Evolutionary conservation across 2,329 filamentous ascomycete genomes (phyloP), one percentile per base, ranked within the genome.

Genomic region (Clarireedia monteithiana): DNA sequence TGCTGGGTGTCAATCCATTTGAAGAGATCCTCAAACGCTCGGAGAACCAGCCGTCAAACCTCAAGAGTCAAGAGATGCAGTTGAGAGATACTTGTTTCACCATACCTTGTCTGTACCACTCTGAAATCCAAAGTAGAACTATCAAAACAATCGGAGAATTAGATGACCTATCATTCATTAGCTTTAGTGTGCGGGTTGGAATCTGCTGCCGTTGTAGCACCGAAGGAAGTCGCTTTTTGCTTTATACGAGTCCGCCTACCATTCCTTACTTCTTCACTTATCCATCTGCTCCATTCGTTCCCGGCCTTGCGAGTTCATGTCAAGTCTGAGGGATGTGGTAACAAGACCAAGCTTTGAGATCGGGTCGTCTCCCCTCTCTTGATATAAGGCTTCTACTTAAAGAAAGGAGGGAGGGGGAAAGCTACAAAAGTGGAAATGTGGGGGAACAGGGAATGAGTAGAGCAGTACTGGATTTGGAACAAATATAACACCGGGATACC

Each of bases 51-150:
- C 10, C 30, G 3, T 34, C 30, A 12, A 34, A 12, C 3, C 30
- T n/a, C 39, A 20, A 42, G 39, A 42, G 39, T 42, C 39, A 30
- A n/a, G 23, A 40, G 36, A 42, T 42, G 34, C 44, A 17, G 26
- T 54, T 47, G 17, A 48, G 52, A 54, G 48, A 17, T 45, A 45
- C 20, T 26, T 27, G 52, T 54, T 49, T 49, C 52, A 54, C 52
- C 39, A 54, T 42, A 30, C 52, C 52, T 54, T 42, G 52, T 17
- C 9, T 42, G 45, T 49, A 20, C 45, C 17, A 42, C 45, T 42
- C 44, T 12, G 30, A 34, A 14, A 34, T 34, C 30, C 10, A 49
- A n/a, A 42, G 48, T 24, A 53, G 39, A 34, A 39, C 27, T n/a
- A 48, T 24, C 42, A 14, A 14, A 23, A 24, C 5, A 14, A 7